A percentile compares a stretch with the other conserved stretches of the same genome.
phyloP scores from a whole-genome alignment of 805 yeast genomes.

The Debaryomyces maramus region DNA sequence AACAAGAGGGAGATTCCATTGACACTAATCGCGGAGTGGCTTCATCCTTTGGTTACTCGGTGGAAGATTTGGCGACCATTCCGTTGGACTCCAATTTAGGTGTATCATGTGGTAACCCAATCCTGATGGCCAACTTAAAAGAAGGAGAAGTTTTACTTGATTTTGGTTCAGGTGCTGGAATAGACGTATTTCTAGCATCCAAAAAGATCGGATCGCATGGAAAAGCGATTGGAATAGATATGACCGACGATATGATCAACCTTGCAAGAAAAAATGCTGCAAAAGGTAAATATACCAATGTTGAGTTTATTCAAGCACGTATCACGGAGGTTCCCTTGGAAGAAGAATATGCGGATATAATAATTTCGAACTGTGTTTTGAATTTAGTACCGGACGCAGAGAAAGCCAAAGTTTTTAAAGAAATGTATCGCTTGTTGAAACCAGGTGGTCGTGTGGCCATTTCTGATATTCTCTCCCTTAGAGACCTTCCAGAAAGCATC shows the following conservation, averaged over 20 bases:
- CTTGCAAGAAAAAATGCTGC: not conserved
- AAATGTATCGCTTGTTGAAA: not conserved
- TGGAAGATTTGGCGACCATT: not conserved
- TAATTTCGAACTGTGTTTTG: not conserved
- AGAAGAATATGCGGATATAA: not conserved
- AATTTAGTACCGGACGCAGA: conserved; percentile 1
- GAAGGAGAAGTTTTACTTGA: not conserved
- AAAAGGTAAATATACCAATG: not conserved
- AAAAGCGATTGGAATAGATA: not conserved
- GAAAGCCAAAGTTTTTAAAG: not conserved
- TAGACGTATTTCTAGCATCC: conserved; percentile 1
- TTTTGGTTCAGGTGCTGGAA: conserved; percentile 1
- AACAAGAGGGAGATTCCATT: not conserved
- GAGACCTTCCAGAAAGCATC: not conserved
- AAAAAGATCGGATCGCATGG: conserved; percentile 2
- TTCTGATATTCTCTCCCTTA: not conserved
- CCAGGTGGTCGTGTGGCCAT: conserved; percentile 1
- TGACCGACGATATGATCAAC: not conserved
- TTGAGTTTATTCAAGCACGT: conserved; percentile 1
- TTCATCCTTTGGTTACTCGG: not conserved
- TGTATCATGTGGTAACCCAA: not conserved
- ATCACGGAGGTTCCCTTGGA: not conserved
- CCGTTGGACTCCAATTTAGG: not conserved
- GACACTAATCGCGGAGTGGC: not conserved
- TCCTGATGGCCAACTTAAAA: not conserved